Base-by-base conservation (phyloP, 225 moss, liverwort and hornwort species). In the Pleurozium schreberi region DNA sequence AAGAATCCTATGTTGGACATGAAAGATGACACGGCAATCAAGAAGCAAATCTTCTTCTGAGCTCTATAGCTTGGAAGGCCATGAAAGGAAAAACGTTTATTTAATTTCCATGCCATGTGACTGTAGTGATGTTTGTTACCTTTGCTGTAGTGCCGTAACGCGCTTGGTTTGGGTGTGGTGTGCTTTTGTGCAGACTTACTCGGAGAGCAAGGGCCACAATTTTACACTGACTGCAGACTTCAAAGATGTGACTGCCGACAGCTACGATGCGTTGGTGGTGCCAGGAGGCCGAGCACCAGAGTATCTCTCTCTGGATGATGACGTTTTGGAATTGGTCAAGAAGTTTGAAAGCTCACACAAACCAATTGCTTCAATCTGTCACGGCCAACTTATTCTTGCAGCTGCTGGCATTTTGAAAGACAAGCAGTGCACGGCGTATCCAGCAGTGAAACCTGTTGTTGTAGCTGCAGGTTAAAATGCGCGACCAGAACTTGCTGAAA, bases 231-330 rank as follows among this genome's bases (percentile, higher is more conserved):
- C 97, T 86, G 93, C 95, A 50, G 93, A 92, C 49, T 97, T 95
- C 84, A 89, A 92, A 42, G 92, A 91, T 73, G 94, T 94, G 73
- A 85, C 95, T 89, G 94, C 91, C 43, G 93, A 90, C 52, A 90
- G 87, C 83, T 99, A 97, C 77, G 96, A 96, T 75, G 96, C 95
- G 81, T 88, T 99, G 83, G 90, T 97, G 81, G 90, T 99, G 74
- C 95, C 99, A 53, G 99, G 99, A 84, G 99, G 97, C 36, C 96
- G 99, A 82, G 97, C 97, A 53, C 97, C 99, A 27, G 99, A 99
- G 93, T 99, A 97, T n/a, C 93, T 99, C 58, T 97, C 99, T 68
- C 82, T 95, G 69, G 88, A 96, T 67, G 95, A 94, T 81, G 80
- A 81, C 47, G 97, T 99, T 73, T 91, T 99, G 62, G 88, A 91